A percentile compares a stretch with the other conserved stretches of the same genome.
Evolutionary conservation across 2,329 filamentous ascomycete species (phyloP).

Genomic region (Aureobasidium uvarum): DNA sequence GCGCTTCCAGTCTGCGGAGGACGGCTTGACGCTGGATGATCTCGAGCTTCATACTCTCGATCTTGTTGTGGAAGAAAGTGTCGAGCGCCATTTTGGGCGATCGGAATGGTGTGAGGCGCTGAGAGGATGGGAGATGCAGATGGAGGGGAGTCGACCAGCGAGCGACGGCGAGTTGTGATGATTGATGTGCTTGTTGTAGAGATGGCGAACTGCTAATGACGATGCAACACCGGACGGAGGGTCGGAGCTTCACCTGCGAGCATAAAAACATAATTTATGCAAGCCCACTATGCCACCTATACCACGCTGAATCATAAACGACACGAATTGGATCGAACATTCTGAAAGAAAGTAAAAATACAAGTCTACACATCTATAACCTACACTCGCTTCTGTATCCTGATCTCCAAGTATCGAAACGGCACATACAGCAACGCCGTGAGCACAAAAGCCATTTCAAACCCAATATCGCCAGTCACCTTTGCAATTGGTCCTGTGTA

Average conservation of each 20-base stretch:
- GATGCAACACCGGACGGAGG: slow-evolving; percentile 5
- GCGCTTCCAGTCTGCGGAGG: slow-evolving; percentile 89
- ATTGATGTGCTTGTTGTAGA: slow-evolving; percentile 9
- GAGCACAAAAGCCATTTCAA: slow-evolving; percentile 60
- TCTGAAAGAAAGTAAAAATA: background rate
- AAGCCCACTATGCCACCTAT: background rate
- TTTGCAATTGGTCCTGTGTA: slow-evolving; percentile 35
- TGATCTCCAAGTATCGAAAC: slow-evolving; percentile 43
- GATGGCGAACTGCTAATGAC: slow-evolving; percentile 19
- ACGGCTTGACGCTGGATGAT: slow-evolving; percentile 98
- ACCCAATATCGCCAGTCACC: slow-evolving; percentile 63
- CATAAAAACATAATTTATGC: no score
- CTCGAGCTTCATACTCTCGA: slow-evolving; percentile 99
- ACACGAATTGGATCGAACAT: background rate
- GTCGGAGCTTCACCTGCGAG: background rate
- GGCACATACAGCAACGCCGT: slow-evolving; percentile 48
- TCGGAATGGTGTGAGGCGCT: background rate
- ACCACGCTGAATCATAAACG: background rate
- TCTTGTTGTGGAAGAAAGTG: slow-evolving; percentile 99
- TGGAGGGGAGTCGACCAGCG: slow-evolving; percentile 1
- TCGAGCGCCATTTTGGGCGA: slow-evolving; percentile 85
- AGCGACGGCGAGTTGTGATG: slow-evolving; percentile 20
- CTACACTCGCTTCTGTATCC: slow-evolving; percentile 30
- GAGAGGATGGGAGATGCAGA: background rate
- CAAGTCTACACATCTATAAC: background rate